Conservation (phyloP, 2,329 filamentous ascomycete genomes). For the Fusarium tjaetaba region DNA sequence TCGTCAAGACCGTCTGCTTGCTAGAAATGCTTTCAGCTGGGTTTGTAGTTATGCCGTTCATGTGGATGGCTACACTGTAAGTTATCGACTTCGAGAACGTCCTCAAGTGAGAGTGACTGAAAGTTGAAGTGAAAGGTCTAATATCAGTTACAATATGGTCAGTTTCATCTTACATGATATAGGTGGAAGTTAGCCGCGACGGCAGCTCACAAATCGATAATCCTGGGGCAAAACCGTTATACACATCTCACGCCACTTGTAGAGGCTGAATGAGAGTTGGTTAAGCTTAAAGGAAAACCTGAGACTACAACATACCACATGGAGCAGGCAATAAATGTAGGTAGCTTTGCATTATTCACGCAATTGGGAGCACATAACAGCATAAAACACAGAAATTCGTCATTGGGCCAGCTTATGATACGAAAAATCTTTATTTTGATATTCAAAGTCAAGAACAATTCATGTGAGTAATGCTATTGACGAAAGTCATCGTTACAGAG, state of each 20-base stretch:
- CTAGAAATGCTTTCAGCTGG: not conserved
- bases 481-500: not conserved
- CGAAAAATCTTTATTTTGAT: not conserved
- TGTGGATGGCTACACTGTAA: not conserved
- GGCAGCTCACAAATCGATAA: not conserved
- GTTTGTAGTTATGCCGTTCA: not conserved
- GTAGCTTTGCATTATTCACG: not conserved
- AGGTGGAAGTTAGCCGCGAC: not conserved
- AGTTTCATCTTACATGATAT: not conserved
- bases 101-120: not conserved
- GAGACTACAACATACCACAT: not conserved
- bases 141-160: not conserved
- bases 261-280: not conserved
- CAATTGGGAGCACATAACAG: not conserved
- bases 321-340: not conserved
- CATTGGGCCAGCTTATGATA: too few relatives aligned
- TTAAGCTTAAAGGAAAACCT: not conserved
- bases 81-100: not conserved
- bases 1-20: not conserved
- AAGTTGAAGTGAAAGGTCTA: not conserved
- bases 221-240: not conserved
- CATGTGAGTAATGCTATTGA: not conserved
- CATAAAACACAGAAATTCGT: not conserved
- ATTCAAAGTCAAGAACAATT: not conserved
- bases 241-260: not conserved